Evolutionary conservation across 805 yeast species (phyloP), one percentile per base, ranked within the genome.

Genomic region (Cyberlindnera bimundalis): DNA sequence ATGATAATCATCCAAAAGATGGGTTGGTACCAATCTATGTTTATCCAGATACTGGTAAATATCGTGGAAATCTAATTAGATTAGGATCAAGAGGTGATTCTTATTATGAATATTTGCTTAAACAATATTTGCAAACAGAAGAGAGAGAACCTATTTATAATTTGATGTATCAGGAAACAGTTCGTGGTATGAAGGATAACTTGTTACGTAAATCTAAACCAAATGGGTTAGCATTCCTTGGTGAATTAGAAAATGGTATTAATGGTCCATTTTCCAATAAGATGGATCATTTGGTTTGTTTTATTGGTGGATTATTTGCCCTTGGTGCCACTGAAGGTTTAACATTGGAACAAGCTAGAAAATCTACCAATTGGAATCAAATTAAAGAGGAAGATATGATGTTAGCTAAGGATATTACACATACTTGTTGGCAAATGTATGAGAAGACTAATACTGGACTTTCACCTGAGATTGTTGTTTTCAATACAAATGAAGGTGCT

Each of bases 251-350:
- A 17, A 50, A 61, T 21, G 96, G 96, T 10, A 52, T 86, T n/a
- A 64, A 61, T 6, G 80, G 83, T 0, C 64, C 68, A 3, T 60
- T 82, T 13, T 75, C 82, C 13, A 66, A 79, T 14, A 88, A 87
- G 58, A 86, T 90, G 96, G 96, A 90, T 59, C 96, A 90, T 63
- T 67, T 87, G 45, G 96, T 88, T 19, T 90, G 97, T 61, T 89
- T 88, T 62, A 77, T 85, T 57, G 96, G 96, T 42, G 96, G 96
- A 0, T 71, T 85, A 46, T 73, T 90, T 46, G 93, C 96, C 1
- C 65, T 88, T 39, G 96, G 96, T 20, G 95, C 96, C 13, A 90
- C 96, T 2, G 77, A 74, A 34, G 97, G 97, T 9, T 58, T 67
- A 21, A 64, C 81, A 1, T 55, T 76, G 18, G 62, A 61, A 10